Base-by-base conservation (phyloP, 495 filamentous ascomycete species). In the Cryomyces antarcticus region DNA sequence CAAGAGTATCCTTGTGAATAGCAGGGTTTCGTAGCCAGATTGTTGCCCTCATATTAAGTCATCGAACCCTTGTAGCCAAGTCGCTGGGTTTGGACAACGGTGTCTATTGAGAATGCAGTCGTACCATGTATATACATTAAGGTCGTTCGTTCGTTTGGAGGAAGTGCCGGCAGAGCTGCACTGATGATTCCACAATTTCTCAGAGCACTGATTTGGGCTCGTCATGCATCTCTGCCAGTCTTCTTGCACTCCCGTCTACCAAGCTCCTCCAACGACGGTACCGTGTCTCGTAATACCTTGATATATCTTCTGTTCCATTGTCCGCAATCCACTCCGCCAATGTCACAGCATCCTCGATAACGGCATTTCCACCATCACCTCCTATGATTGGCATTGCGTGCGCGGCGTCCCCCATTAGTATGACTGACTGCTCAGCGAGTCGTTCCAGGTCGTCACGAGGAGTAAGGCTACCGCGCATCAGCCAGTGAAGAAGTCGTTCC, bases 331-430 rank as follows among this genome's bases (percentile, higher is more conserved):
- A 51, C 27, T 56, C 48, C 0, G 59, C 61, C 28, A 66, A 45
- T 41, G 57, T 57, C 11, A 66, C 37, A 0, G 48, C 64, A 45
- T 67, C 62, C 31, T 36, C 43, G 11, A 68, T 58, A 3, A 59
- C 65, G 12, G 27, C 44, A 42, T 66, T 66, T 24, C 52, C 65
- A 6, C 62, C 64, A 10, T 62, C 43, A 10, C 64, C 57, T 11
- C 60, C 64, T 1, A 68, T 41, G 7, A 68, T 62, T 1, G 62
- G 61, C 46, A 46, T 49, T 5, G 56, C 55, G 45, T 66, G 64
- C 9, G 51, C 54, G 5, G 62, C 46, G 49, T 68, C 65, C 7
- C 65, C 65, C 4, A 67, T 31, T 7, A 60, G 49, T 4, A 60
- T 37, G 5, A 59, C 44, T 13, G 56, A 52, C 30, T 50, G 45